Evolutionary conservation across 75 land plant genomes (phyloP).

Genomic region (Sequoia sempervirens): DNA sequence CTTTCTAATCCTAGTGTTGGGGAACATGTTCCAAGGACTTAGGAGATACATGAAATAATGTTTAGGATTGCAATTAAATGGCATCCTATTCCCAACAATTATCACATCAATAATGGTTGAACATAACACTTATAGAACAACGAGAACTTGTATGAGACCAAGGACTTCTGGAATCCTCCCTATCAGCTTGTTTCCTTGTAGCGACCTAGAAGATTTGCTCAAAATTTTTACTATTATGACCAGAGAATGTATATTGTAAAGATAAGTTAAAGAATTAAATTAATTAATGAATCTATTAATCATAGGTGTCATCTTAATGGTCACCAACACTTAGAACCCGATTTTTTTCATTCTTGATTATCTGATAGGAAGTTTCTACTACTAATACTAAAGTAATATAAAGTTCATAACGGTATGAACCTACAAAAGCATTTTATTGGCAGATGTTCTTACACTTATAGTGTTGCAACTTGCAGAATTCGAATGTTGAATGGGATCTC

Average conservation of each 20-base stretch:
- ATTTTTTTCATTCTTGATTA: background rate
- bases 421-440: background rate
- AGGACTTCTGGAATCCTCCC: conserved; percentile 86
- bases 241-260: background rate
- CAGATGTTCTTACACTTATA: conserved; percentile 40
- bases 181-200: conserved; percentile 75
- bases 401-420: no score
- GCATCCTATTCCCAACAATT: no score
- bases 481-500: conserved; percentile 95
- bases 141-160: conserved; percentile 96
- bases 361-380: background rate
- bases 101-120: background rate
- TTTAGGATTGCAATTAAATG: no score
- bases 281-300: background rate
- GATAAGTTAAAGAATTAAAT: no score
- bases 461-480: conserved; percentile 82
- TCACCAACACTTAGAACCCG: background rate
- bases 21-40: no score
- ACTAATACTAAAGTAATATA: background rate
- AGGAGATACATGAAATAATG: no score
- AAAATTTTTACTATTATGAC: background rate
- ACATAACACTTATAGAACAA: conserved; percentile 71
- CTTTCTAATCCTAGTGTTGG: no score
- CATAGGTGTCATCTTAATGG: no score
- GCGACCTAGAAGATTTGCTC: conserved; percentile 31